Percentiles rank a stretch among this genome's conserved stretches.
phyloP scores from a whole-genome alignment of 2,329 filamentous ascomycete genomes.

The Tothia fuscella region DNA sequence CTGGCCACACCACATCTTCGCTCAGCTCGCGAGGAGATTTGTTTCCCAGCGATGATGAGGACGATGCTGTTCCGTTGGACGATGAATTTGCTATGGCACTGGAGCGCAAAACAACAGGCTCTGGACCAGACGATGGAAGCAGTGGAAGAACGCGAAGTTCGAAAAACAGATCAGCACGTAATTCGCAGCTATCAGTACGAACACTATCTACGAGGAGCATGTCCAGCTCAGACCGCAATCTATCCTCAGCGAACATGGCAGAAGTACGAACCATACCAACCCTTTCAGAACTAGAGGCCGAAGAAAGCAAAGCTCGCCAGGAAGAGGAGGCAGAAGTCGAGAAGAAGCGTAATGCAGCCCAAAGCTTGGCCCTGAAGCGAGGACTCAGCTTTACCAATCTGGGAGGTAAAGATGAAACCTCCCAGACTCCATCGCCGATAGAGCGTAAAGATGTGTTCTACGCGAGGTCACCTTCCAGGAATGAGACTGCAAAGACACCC shows the following conservation, averaged over 20 bases:
- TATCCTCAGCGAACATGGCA: conserved; percentile 16
- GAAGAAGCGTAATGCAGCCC: conserved; percentile 42
- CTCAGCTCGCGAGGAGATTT: conserved; percentile 79
- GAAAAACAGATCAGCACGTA: conserved; percentile 22
- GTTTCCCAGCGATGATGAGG: conserved; percentile 84
- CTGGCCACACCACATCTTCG: conserved; percentile 73
- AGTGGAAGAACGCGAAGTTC: neutral
- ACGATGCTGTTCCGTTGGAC: conserved; percentile 84
- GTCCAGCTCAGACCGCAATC: conserved; percentile 14
- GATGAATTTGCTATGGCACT: conserved; percentile 84
- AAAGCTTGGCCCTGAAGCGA: conserved; percentile 40
- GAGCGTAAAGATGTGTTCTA: neutral
- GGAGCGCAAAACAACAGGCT: conserved; percentile 51
- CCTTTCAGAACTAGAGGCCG: conserved; percentile 42
- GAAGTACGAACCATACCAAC: conserved; percentile 29
- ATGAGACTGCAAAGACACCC: neutral
- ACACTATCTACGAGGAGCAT: conserved; percentile 35
- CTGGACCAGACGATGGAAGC: neutral
- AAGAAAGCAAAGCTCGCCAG: conserved; percentile 41
- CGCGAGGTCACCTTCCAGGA: neutral
- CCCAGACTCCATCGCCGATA: neutral
- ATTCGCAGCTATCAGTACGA: conserved; percentile 34
- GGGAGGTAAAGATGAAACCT: conserved; percentile 4
- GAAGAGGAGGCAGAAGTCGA: conserved; percentile 46
- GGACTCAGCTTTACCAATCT: conserved; percentile 38